These are phyloP conservation scores for Sonneratia caseolaris DNA, from an alignment of 345 rosid species.

Conservation along the genomic window DNA sequence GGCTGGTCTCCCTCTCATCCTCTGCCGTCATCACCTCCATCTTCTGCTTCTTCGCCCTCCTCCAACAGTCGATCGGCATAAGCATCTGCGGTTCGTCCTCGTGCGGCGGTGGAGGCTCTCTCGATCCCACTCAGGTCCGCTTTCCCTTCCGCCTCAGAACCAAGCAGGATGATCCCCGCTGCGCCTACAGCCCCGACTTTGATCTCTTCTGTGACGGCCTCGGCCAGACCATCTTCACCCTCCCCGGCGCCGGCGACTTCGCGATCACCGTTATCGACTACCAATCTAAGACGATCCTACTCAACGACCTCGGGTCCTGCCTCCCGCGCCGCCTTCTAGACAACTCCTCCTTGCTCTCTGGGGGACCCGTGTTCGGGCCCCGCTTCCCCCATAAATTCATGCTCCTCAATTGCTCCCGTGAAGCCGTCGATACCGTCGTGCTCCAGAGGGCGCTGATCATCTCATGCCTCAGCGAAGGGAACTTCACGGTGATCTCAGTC, in stretches of 20 bases:
- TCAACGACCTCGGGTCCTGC: slow-evolving; percentile 27
- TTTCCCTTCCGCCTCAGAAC: slow-evolving; percentile 33
- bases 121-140: slow-evolving; percentile 9
- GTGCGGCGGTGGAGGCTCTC: background rate
- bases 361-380: slow-evolving; percentile 8
- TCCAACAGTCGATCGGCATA: background rate
- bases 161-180: background rate
- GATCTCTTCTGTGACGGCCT: slow-evolving; percentile 30
- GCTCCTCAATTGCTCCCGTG: slow-evolving; percentile 23
- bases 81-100: slow-evolving; percentile 13
- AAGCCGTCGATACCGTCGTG: background rate
- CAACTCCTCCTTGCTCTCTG: slow-evolving; percentile 2
- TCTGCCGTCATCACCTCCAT: background rate
- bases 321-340: slow-evolving; percentile 15
- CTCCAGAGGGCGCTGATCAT: background rate
- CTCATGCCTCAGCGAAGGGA: slow-evolving; percentile 31
- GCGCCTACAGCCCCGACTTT: slow-evolving; percentile 35
- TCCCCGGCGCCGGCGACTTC: slow-evolving; percentile 34
- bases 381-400: slow-evolving; percentile 10
- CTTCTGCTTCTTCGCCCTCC: background rate
- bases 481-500: slow-evolving; percentile 22
- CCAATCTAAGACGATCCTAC: slow-evolving; percentile 12
- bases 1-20: background rate
- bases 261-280: slow-evolving; percentile 30
- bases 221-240: slow-evolving; percentile 13